phyloP scores from a whole-genome alignment of 2,329 filamentous ascomycete species.

The Pseudocercospora macadamiae region DNA sequence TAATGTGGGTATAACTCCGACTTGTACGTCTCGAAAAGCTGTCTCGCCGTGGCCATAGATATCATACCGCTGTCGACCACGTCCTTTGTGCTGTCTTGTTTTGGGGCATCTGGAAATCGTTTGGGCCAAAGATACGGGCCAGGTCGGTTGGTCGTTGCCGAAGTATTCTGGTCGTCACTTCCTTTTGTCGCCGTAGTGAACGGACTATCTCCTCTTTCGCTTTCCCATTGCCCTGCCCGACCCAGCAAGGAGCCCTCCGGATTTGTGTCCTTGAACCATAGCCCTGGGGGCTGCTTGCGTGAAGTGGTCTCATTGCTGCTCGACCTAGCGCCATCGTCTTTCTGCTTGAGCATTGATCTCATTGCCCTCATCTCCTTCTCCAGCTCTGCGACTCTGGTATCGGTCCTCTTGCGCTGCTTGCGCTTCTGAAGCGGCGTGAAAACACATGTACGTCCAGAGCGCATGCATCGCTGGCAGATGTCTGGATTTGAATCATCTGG shows the following conservation, averaged over 20 bases:
- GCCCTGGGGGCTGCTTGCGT: constrained; percentile 1
- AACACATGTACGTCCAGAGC: constrained; percentile 44
- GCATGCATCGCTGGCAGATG: constrained; percentile 45
- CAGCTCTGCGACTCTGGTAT: constrained; percentile 49
- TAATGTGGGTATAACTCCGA: constrained; percentile 64
- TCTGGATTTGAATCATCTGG: constrained; percentile 35
- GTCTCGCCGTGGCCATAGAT: constrained; percentile 57
- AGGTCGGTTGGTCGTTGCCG: not conserved
- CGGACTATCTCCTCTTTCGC: not conserved
- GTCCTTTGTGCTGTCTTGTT: constrained; percentile 35
- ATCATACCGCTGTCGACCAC: constrained; percentile 63
- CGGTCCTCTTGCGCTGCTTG: constrained; percentile 50
- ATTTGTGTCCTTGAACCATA: constrained; percentile 18
- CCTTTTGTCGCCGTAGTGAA: not conserved
- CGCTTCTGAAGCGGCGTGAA: constrained; percentile 46
- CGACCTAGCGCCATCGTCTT: constrained; percentile 3
- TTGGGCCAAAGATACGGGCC: constrained; percentile 17
- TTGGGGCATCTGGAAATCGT: constrained; percentile 11
- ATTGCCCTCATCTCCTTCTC: constrained; percentile 49
- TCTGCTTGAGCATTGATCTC: constrained; percentile 42
- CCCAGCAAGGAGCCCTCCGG: constrained; percentile 6
- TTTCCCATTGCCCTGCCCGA: constrained; percentile 7
- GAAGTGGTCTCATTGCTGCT: not conserved
- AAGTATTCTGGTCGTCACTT: not conserved
- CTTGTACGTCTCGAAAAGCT: constrained; percentile 62